Conservation (phyloP, 2,329 filamentous ascomycete species). For the Trichophyton rubrum region DNA sequence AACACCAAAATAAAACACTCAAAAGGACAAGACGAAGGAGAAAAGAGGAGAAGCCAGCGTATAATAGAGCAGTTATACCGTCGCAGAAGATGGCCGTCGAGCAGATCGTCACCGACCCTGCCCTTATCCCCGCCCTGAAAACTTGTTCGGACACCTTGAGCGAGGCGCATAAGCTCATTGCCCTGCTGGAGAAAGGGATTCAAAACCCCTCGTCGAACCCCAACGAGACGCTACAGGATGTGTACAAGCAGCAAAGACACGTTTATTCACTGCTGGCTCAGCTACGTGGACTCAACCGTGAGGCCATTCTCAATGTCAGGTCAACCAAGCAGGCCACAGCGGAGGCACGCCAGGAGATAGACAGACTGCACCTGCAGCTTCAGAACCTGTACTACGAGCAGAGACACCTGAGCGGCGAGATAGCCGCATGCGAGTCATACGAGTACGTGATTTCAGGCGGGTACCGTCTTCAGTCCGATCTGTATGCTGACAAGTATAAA, state of each 20-base stretch:
- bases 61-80: not conserved
- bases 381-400: constrained; percentile 98
- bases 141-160: constrained; percentile 61
- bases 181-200: constrained; percentile 37
- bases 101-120: constrained; percentile 50
- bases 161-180: constrained; percentile 46
- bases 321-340: constrained; percentile 77
- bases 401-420: constrained; percentile 78
- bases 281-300: constrained; percentile 69
- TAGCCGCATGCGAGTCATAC: constrained; percentile 77
- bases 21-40: not conserved
- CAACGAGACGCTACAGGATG: constrained; percentile 43
- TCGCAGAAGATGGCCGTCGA: constrained; percentile 39
- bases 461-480: not conserved
- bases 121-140: constrained; percentile 55
- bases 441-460: constrained; percentile 47
- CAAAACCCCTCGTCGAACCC: constrained; percentile 32
- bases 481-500: not conserved
- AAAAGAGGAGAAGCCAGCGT: not conserved
- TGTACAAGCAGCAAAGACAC: constrained; percentile 65
- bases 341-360: constrained; percentile 80
- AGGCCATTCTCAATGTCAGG: constrained; percentile 66
- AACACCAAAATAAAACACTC: not conserved
- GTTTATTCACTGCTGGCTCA: constrained; percentile 68
- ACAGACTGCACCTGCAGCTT: constrained; percentile 77